Base-by-base conservation (phyloP, 202 grass and related monocot species). In the Schoenoplectus tabernaemontani region DNA sequence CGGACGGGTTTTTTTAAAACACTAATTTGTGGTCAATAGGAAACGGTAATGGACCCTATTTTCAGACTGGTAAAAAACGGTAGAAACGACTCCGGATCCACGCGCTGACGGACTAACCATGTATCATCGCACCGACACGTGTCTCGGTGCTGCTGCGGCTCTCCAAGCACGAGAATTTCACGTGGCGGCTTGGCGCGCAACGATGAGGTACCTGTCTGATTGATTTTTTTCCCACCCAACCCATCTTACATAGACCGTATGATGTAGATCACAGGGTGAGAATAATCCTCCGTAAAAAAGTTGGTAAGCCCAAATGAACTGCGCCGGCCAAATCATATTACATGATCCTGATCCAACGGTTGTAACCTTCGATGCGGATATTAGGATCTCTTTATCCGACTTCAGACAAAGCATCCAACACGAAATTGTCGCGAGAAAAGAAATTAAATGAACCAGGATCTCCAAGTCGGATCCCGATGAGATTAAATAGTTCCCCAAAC, bases 341-440 rank as follows among this genome's bases (percentile, higher is more conserved):
- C n/a, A n/a, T n/a, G n/a, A 83, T 83, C 54, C 17, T 62, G 16
- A 83, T 77, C 69, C 70, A 64, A 84, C 82, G 59, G 71, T 56
- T 0, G 2, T 2, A 56, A 60, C 24, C 10, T 73, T 8, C 33
- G 15, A 33, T 54, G 11, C 13, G 2, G 61, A 64, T 17, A 17
- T 60, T 9, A 37, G 17, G 64, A 66, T 66, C 7, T 9, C 7
- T 41, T 20, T 38, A 16, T 10, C 34, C 7, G 7, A 41, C 41
- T 47, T 44, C 0, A 54, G 33, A 74, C 15, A 34, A 53, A 33
- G 11, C 42, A n/a, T n/a, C n/a, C n/a, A 79, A 51, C 57, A 28
- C 58, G 58, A 28, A 60, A 3, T 60, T 39, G 54, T 59, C 3
- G 3, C n/a, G n/a, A n/a, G n/a, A n/a, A n/a, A n/a, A n/a, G n/a